Evolutionary conservation across 1,139 yeast genomes (phyloP).

Genomic region (Kodamaea derodonti): DNA sequence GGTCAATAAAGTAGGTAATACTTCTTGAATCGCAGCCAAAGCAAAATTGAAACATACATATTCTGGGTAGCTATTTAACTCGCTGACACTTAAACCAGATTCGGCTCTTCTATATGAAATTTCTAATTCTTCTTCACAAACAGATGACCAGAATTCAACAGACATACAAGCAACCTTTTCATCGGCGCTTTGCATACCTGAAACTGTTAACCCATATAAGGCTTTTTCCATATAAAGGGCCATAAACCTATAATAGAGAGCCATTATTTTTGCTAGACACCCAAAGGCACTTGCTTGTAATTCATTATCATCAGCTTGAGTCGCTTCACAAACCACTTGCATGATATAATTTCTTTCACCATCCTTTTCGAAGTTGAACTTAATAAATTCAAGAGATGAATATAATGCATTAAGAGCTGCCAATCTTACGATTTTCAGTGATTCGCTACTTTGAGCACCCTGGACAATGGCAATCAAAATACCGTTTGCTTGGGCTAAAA

Average conservation of each 20-base stretch:
- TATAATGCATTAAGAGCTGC: slow-evolving; percentile 92
- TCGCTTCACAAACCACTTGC: slow-evolving; percentile 99
- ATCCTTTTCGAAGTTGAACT: slow-evolving; percentile 82
- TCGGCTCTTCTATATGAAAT: slow-evolving; percentile 68
- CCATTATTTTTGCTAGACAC: slow-evolving; percentile 90
- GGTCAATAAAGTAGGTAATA: slow-evolving; percentile 78
- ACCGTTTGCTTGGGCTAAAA: slow-evolving; percentile 84
- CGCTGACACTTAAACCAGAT: slow-evolving; percentile 35
- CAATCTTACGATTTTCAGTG: slow-evolving; percentile 68
- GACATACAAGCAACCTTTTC: slow-evolving; percentile 97
- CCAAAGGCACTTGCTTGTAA: slow-evolving; percentile 95
- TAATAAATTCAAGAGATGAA: slow-evolving; percentile 86
- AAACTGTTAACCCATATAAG: slow-evolving; percentile 79
- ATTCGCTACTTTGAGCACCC: slow-evolving; percentile 86
- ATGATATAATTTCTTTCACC: slow-evolving; percentile 94
- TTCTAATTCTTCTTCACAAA: slow-evolving; percentile 93
- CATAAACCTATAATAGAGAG: slow-evolving; percentile 84
- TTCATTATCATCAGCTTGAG: slow-evolving; percentile 79
- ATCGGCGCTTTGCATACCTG: slow-evolving; percentile 85
- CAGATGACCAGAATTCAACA: slow-evolving; percentile 96
- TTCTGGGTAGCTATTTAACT: slow-evolving; percentile 37
- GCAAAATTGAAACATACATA: slow-evolving; percentile 70
- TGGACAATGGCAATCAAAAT: slow-evolving; percentile 93
- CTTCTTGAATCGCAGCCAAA: slow-evolving; percentile 74
- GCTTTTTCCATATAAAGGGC: slow-evolving; percentile 97